Base-by-base conservation (phyloP, 148 eudicot genomes). In the Nepenthes mirabilis region DNA sequence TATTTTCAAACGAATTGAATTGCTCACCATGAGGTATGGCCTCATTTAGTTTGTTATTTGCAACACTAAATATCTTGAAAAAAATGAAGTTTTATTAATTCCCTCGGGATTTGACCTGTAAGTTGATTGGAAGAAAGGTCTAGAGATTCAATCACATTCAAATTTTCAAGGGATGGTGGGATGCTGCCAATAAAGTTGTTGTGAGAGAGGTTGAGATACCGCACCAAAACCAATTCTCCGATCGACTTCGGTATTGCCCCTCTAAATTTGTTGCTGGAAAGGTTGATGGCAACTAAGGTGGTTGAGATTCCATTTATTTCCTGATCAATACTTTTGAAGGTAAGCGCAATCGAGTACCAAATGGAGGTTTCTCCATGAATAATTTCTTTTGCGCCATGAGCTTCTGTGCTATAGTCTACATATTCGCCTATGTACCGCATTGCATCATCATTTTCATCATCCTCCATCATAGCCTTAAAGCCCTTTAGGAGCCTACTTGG, bases 121-220 rank as follows among this genome's bases (percentile, higher is more conserved):
- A 72, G 33, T 12, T 68, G 43, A 33, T 74, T 78, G 7, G 36
- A 68, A 9, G 71, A 71, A 55, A 78, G 65, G 59, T 79, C 80
- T 33, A 79, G 43, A 4, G 77, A 75, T 50, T 79, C 77, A 23
- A 75, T 70, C 34, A 37, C 51, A 3, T 33, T 32, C 14, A 78
- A 37, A 33, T 68, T 53, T 40, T 62, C 67, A 1, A 78, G 2
- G 1, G 75, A 64, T 35, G 65, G 1, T 2, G 78, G 82, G 12
- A 78, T 70, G 23, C 5, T 3, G 13, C 75, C 75, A 3, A 9
- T 34, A 35, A 78, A 50, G 14, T 43, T 34, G 74, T 78, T 78
- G 59, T 74, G 65, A 11, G 82, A 78, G 6, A 78, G 62, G 69
- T 78, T 74, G 47, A 77, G 75, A 23, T 34, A 43, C 11, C 55